A percentile compares a stretch with the other conserved stretches of the same genome.
Evolutionary conservation across 2,329 filamentous ascomycete genomes (phyloP).

Genomic region (Blastomyces parvus): DNA sequence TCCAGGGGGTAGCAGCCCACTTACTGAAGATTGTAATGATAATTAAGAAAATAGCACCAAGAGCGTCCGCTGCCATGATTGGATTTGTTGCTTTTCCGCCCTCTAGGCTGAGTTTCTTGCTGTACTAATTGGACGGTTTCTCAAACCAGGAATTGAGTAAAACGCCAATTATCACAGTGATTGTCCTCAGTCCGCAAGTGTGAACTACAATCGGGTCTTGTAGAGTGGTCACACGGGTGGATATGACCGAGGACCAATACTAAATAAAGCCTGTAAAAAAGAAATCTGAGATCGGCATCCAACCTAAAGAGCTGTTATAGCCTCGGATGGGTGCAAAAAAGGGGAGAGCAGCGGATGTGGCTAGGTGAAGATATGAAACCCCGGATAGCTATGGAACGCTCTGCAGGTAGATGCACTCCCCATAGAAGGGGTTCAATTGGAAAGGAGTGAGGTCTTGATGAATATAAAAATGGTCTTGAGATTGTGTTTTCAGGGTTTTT

Average conservation of each 20-base stretch:
- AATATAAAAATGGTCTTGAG: not conserved
- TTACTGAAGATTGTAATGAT: slow-evolving; percentile 41
- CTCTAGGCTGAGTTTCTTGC: not conserved
- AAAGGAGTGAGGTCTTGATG: not conserved
- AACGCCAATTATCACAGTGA: not conserved
- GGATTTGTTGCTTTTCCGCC: not conserved
- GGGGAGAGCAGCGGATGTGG: not conserved
- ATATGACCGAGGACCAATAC: not conserved
- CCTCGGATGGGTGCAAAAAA: not conserved
- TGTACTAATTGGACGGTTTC: not conserved
- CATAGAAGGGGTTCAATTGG: not conserved
- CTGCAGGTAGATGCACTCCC: not conserved
- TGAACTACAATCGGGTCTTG: not conserved
- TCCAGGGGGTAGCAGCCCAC: slow-evolving; percentile 13
- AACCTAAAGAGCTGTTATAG: not conserved
- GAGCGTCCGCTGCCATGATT: slow-evolving; percentile 22
- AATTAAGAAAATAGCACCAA: slow-evolving; percentile 36
- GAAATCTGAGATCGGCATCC: not conserved
- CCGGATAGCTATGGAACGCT: not conserved
- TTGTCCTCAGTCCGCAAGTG: not conserved
- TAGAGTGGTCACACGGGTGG: not conserved
- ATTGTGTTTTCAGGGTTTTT: too few species aligned
- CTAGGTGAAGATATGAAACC: not conserved
- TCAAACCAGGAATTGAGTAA: not conserved
- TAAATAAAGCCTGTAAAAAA: not conserved